Percentiles rank a stretch among this genome's conserved stretches.
phyloP scores from a whole-genome alignment of 257 asterid genomes.

The Solanum rostratum region DNA sequence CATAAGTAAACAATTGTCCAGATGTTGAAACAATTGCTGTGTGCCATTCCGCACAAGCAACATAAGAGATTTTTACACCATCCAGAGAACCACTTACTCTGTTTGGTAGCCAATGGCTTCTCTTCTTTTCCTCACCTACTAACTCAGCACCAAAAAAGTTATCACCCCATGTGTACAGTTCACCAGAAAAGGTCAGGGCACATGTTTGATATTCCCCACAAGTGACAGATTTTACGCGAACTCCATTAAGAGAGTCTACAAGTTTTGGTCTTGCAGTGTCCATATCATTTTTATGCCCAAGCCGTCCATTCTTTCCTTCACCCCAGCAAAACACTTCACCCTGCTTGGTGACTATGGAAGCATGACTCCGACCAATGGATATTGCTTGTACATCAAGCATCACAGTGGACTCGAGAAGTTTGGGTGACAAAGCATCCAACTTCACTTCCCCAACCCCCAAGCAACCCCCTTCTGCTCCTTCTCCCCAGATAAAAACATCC shows the following conservation, averaged over 20 bases:
- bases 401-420: constrained; percentile 29
- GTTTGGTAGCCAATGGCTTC: constrained; percentile 34
- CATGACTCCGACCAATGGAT: constrained; percentile 29
- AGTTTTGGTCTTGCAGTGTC: constrained; percentile 19
- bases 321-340: constrained; percentile 47
- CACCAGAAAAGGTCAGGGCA: constrained; percentile 30
- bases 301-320: constrained; percentile 36
- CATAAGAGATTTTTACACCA: constrained; percentile 19
- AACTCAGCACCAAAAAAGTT: constrained; percentile 9
- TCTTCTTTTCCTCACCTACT: constrained; percentile 1
- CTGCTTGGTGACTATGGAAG: constrained; percentile 32
- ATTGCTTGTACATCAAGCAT: constrained; percentile 30
- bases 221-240: constrained; percentile 16
- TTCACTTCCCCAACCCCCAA: constrained; percentile 16
- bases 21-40: constrained; percentile 28
- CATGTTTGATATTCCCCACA: constrained; percentile 38
- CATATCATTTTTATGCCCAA: constrained; percentile 31
- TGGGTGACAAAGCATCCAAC: constrained; percentile 33
- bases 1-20: constrained; percentile 29
- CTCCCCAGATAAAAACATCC: constrained; percentile 43
- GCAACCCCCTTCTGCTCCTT: constrained; percentile 29
- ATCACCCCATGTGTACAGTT: constrained; percentile 36
- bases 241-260: constrained; percentile 20
- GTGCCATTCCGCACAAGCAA: constrained; percentile 51
- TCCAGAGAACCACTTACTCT: constrained; percentile 20